Base-by-base conservation (phyloP, 2,329 filamentous ascomycete genomes). In the Gliomastix tumulicola region DNA sequence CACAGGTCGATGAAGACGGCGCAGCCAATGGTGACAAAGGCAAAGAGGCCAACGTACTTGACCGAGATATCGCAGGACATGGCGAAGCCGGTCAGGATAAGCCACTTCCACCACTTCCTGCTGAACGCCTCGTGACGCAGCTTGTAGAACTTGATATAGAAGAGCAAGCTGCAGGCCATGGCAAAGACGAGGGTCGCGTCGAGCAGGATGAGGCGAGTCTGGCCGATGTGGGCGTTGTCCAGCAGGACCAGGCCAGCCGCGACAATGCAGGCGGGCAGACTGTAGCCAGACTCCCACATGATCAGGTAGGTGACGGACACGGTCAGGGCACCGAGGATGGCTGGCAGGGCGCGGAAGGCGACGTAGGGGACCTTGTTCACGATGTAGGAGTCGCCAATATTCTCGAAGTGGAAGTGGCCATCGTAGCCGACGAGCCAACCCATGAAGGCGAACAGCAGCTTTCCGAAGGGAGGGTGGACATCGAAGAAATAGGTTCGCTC, bases 221-320 rank as follows among this genome's bases (percentile, higher is more conserved):
- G 92, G 41, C 88, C 90, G 60, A 98, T 88, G 61, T 98, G 92
- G 40, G 90, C 92, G 54, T 98, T 98, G 68, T 98, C 92, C 52
- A 98, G 86, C 30, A 98, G 82, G 45, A 98, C 74, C 23, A 98
- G 70, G 20, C 85, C 80, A 27, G 92, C 79, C 7, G 92, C 88
- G 39, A 96, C 71, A 38, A 97, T 69, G 58, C 87, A 94, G 39
- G 92, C 92, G 10, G 92, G 92, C 30, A 98, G 71, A 46, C 88
- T 95, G 66, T 98, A 98, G 44, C 89, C 92, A 34, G 92, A 97
- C 65, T 98, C 92, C 92, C 92, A 98, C 92, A 98, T 98, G 62
- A 95, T 98, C 57, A 94, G 67, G 63, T 94, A 98, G 39, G 87
- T 82, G 33, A 90, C 84, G n/a, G 89, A 84, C 35, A 98, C 88